Evolutionary conservation across 2,329 filamentous ascomycete genomes (phyloP).

Genomic region (Stagonosporopsis rhizophila): DNA sequence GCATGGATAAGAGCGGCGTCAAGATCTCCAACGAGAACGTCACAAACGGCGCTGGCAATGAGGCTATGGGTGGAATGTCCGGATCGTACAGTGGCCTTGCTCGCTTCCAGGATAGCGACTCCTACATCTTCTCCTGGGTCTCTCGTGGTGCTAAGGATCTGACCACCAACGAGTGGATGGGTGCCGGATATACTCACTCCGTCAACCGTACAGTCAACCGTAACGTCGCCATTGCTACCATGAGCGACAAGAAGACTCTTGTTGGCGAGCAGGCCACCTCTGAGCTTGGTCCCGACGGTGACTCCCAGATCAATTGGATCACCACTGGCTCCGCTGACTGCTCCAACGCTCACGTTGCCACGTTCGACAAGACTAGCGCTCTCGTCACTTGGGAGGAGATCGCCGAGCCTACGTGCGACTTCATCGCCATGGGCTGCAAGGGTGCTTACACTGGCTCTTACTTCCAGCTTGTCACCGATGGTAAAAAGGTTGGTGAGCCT

Average conservation of each 20-base stretch:
- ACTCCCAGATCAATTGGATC: constrained; percentile 67
- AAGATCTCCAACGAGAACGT: constrained; percentile 70
- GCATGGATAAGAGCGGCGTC: constrained; percentile 66
- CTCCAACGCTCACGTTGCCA: constrained; percentile 65
- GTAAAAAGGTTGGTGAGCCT: constrained; percentile 60
- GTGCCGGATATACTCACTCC: constrained; percentile 60
- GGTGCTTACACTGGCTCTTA: constrained; percentile 66
- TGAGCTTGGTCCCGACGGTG: constrained; percentile 62
- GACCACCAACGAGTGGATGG: constrained; percentile 65
- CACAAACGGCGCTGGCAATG: constrained; percentile 65
- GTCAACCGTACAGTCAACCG: constrained; percentile 64
- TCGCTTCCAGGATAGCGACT: constrained; percentile 58
- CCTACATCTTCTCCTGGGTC: constrained; percentile 69
- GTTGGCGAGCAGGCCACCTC: constrained; percentile 62
- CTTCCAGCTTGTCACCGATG: constrained; percentile 65
- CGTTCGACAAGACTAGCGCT: constrained; percentile 60
- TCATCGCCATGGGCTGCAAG: constrained; percentile 65
- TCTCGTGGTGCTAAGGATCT: constrained; percentile 66
- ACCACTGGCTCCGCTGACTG: constrained; percentile 61
- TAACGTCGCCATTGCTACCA: constrained; percentile 65
- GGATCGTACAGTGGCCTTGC: constrained; percentile 67
- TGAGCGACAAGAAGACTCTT: constrained; percentile 66
- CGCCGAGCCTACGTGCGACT: constrained; percentile 61
- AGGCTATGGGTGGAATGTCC: constrained; percentile 69
- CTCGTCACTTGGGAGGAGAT: constrained; percentile 69